These are phyloP conservation scores for Penicillium sp. DNA, from an alignment of 2,329 filamentous ascomycete species.

Conservation along the genomic window DNA sequence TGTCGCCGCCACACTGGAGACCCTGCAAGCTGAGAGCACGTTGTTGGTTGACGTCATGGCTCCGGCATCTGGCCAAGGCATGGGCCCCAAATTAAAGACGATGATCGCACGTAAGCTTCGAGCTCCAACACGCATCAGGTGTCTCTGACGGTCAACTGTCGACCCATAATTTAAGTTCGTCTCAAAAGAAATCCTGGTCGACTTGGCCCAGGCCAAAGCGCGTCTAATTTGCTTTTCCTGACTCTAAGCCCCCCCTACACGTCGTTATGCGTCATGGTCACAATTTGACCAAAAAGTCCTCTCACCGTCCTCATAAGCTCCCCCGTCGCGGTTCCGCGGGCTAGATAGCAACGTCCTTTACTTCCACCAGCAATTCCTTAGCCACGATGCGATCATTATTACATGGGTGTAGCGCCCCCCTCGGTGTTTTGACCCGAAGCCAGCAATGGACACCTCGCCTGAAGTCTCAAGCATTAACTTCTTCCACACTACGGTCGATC, in stretches of 20 bases:
- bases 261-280: conserved; percentile 12
- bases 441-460: conserved; percentile 1
- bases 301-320: not conserved
- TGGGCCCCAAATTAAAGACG: no score
- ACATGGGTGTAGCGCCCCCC: conserved; percentile 7
- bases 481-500: conserved; percentile 1
- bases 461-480: not conserved
- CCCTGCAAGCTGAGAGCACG: no score
- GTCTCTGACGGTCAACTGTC: no score
- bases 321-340: not conserved
- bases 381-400: conserved; percentile 9
- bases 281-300: conserved; percentile 1
- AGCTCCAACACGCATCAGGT: no score
- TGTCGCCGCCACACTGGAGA: no score
- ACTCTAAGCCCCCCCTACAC: conserved; percentile 1
- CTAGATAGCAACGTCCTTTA: not conserved
- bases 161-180: no score
- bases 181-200: not conserved
- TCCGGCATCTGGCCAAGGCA: no score
- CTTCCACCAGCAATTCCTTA: not conserved
- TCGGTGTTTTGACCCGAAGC: conserved; percentile 4
- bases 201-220: not conserved
- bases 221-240: not conserved
- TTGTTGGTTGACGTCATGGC: no score
- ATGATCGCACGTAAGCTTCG: no score